phyloP scores from a whole-genome alignment of 2,329 filamentous ascomycete species.

The Colletotrichum musicola region DNA sequence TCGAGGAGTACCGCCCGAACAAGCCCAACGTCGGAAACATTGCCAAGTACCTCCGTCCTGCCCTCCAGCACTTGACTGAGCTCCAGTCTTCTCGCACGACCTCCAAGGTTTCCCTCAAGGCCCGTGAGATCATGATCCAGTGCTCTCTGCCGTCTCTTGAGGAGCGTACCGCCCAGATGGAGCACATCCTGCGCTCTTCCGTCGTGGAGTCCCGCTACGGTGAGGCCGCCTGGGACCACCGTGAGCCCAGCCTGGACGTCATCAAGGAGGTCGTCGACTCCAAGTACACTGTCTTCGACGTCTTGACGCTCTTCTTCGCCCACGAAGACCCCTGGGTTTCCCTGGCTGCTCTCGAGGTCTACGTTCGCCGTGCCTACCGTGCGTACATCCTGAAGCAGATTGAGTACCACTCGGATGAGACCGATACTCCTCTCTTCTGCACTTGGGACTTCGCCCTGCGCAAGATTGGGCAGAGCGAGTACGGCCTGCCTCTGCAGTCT shows the following conservation, averaged over 20 bases:
- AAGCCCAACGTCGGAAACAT: conserved; percentile 91
- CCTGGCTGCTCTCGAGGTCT: conserved; percentile 93
- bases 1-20: conserved; percentile 96
- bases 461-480: conserved; percentile 93
- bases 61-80: conserved; percentile 88
- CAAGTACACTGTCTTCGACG: conserved; percentile 98
- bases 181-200: conserved; percentile 95
- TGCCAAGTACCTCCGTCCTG: conserved; percentile 85
- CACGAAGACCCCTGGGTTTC: conserved; percentile 96
- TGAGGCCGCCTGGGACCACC: conserved; percentile 96
- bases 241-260: conserved; percentile 88
- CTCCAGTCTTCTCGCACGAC: conserved; percentile 84
- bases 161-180: conserved; percentile 96
- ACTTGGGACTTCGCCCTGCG: conserved; percentile 97
- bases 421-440: conserved; percentile 76
- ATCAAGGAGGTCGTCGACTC: conserved; percentile 99
- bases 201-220: conserved; percentile 98
- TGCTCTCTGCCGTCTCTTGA: conserved; percentile 96
- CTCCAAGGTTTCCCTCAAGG: conserved; percentile 97
- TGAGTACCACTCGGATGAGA: conserved; percentile 86
- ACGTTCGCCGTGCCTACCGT: conserved; percentile 95
- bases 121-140: conserved; percentile 96
- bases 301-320: conserved; percentile 93
- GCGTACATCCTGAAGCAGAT: conserved; percentile 93
- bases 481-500: conserved; percentile 83